Evolutionary conservation across 2,329 filamentous ascomycete genomes (phyloP).

Genomic region (Reticulascus tulasneorum): DNA sequence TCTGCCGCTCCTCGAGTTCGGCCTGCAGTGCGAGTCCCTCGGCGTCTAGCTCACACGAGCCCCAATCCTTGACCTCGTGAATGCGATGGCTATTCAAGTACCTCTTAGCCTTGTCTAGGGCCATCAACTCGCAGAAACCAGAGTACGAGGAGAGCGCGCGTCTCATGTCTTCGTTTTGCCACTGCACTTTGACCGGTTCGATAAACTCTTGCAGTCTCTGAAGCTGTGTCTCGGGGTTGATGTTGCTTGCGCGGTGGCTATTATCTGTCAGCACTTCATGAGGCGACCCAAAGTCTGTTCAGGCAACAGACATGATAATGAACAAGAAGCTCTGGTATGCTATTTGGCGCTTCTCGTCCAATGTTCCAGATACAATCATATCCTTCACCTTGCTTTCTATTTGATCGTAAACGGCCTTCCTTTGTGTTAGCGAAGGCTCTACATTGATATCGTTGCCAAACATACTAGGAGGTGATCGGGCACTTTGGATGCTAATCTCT

Average conservation of each 20-base stretch:
- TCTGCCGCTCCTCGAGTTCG: slow-evolving; percentile 71
- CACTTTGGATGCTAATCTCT: slow-evolving; percentile 84
- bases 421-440: slow-evolving; percentile 28
- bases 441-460: no score
- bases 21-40: slow-evolving; percentile 77
- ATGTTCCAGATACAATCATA: slow-evolving; percentile 65
- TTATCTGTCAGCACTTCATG: slow-evolving; percentile 35
- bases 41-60: slow-evolving; percentile 67
- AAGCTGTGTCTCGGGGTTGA: slow-evolving; percentile 69
- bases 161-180: slow-evolving; percentile 69
- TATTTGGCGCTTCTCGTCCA: slow-evolving; percentile 79
- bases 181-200: slow-evolving; percentile 74
- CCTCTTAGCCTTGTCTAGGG: slow-evolving; percentile 72
- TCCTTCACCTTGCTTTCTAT: slow-evolving; percentile 80
- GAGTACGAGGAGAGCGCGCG: slow-evolving; percentile 68
- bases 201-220: slow-evolving; percentile 73
- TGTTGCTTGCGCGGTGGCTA: slow-evolving; percentile 73
- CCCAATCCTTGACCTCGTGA: slow-evolving; percentile 78
- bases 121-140: slow-evolving; percentile 75
- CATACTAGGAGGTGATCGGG: slow-evolving; percentile 84
- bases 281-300: slow-evolving; percentile 39
- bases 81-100: slow-evolving; percentile 74
- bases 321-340: slow-evolving; percentile 89
- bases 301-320: no score
- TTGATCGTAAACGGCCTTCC: slow-evolving; percentile 83